Evolutionary conservation across 176 grass and related monocot genomes (phyloP), one percentile per base, ranked within the genome.

Genomic region (Dendrocalamus sinicus): DNA sequence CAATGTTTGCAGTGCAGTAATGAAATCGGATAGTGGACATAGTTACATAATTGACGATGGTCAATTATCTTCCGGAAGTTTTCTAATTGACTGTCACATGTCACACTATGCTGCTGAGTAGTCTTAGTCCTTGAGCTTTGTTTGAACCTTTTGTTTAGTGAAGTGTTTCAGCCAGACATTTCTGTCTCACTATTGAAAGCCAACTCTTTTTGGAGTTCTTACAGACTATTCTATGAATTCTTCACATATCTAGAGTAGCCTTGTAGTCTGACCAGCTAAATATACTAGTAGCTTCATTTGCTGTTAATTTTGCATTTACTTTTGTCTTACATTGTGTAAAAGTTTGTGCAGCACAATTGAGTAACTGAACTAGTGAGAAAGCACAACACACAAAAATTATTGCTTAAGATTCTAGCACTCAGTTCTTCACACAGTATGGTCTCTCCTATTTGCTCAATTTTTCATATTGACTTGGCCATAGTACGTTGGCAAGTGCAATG

Each of bases 141-240:
- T 77, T 61, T 44, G 2, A 23, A 20, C 73, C 37, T 73, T 73
- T 39, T 67, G 19, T 65, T 48, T 24, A 35, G 69, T 73, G 40
- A 62, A 48, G 60, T 84, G 19, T 84, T 76, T 77, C 39, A 14
- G 22, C 63, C n/a, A 67, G 22, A 43, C 22, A 76, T 85, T 76
- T 77, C 40, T 44, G 52, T 57, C 62, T 59, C 1, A 20, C 23
- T 73, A 37, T 24, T 44, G 12, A 8, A 17, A 74, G 11, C 17
- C 46, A 44, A 43, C n/a, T 76, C 37, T 2, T 54, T 44, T 41
- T 52, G n/a, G 52, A 68, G 37, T 32, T 52, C 48, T 37, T 30
- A 37, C n/a, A 47, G 15, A 55, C 23, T 41, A 0, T 9, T 82
- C 24, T 67, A 7, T 72, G 46, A 76, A 54, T 44, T 67, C 37